phyloP scores from a whole-genome alignment of 2,329 filamentous ascomycete species.

The Hirsutella minnesotensis region DNA sequence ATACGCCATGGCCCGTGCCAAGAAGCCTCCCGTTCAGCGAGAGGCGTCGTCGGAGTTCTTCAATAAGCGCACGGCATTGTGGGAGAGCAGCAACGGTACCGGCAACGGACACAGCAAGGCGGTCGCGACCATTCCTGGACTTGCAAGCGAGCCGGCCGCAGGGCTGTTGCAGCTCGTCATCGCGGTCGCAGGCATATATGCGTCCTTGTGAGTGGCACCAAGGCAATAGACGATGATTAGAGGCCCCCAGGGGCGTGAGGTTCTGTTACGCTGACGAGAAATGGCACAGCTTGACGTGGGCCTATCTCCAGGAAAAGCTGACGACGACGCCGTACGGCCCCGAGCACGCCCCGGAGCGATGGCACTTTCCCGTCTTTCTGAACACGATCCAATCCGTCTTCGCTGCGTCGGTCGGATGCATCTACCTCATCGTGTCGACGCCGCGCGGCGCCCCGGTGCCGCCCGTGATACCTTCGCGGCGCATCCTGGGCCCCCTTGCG shows the following conservation, averaged over 20 bases:
- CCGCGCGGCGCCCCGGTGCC: constrained; percentile 28
- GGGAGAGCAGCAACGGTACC: constrained; percentile 20
- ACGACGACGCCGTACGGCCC: constrained; percentile 82
- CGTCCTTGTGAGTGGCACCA: constrained; percentile 65
- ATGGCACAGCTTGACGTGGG: constrained; percentile 76
- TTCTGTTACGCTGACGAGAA: not conserved
- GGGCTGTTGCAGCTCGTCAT: constrained; percentile 60
- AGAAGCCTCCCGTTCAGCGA: constrained; percentile 56
- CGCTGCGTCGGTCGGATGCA: constrained; percentile 67
- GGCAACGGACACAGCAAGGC: constrained; percentile 6
- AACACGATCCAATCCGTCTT: constrained; percentile 93
- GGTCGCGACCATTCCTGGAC: not conserved
- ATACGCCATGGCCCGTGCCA: constrained; percentile 54
- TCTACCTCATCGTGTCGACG: constrained; percentile 65
- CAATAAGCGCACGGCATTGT: constrained; percentile 30
- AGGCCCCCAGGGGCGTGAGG: not conserved
- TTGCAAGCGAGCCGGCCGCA: not conserved
- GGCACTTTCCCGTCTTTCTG: constrained; percentile 88
- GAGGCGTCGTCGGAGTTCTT: constrained; percentile 56
- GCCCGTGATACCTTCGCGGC: constrained; percentile 63
- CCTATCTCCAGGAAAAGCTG: constrained; percentile 90
- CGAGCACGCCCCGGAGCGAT: constrained; percentile 54
- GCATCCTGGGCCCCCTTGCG: constrained; percentile 66
- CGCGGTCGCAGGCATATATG: constrained; percentile 91
- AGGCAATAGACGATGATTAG: not conserved